These are phyloP conservation scores for Marasmius fiardii DNA, from an alignment of 1,284 basidiomycete genomes.

Conservation along the genomic window DNA sequence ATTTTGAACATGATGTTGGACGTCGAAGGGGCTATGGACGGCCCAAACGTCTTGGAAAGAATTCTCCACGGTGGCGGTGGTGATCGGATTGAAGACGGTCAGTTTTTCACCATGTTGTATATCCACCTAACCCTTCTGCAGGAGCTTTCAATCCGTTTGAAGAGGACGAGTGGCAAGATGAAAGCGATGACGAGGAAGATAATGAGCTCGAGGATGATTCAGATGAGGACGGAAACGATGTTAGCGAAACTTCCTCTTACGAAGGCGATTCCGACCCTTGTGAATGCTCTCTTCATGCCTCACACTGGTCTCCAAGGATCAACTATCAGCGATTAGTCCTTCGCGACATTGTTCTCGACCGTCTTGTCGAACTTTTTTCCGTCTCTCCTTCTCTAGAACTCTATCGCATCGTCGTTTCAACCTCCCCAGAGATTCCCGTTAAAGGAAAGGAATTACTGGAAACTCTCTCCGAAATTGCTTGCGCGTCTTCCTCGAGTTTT, in stretches of 20 bases:
- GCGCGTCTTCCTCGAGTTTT: conserved; percentile 47
- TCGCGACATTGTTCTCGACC: conserved; percentile 39
- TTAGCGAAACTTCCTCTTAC: conserved; percentile 24
- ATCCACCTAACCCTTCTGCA: not conserved
- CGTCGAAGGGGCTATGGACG: not conserved
- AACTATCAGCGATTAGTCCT: conserved; percentile 38
- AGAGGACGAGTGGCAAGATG: not conserved
- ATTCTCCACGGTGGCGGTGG: not conserved
- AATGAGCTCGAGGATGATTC: conserved; percentile 28
- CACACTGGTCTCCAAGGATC: conserved; percentile 48
- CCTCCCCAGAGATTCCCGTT: conserved; percentile 30
- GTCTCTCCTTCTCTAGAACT: conserved; percentile 43
- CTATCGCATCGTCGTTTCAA: conserved; percentile 37
- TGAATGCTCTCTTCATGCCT: conserved; percentile 33
- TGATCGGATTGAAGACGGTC: not conserved
- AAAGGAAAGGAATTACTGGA: conserved; percentile 31
- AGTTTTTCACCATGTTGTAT: not conserved
- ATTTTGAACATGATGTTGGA: not conserved
- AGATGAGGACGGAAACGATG: conserved; percentile 23
- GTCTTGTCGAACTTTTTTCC: conserved; percentile 44
- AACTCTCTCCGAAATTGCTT: conserved; percentile 36
- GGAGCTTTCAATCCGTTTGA: not conserved
- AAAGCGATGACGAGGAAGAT: conserved; percentile 12
- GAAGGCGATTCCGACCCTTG: conserved; percentile 22
- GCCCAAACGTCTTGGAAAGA: not conserved